Evolutionary conservation across 768 basidiomycete species (phyloP).

Genomic region (Fomitopsis serialis): DNA sequence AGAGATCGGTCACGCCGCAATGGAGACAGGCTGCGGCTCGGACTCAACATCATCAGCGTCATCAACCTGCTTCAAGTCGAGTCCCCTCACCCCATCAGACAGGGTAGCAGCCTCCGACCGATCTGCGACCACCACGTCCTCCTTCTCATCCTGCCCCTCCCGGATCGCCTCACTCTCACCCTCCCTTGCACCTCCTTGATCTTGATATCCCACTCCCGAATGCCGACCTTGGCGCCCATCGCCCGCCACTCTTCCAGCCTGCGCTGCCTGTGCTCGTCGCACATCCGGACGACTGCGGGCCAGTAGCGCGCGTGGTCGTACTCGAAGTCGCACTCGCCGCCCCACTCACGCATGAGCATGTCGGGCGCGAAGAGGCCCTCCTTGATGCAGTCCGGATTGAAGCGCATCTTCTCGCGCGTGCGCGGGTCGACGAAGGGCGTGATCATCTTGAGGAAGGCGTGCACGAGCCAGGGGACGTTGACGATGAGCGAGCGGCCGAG

Average conservation of each 20-base stretch:
- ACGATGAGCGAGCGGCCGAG: conserved; percentile 69
- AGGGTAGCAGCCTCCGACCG: not conserved
- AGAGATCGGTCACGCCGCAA: not conserved
- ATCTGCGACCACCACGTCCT: not conserved
- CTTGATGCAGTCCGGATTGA: conserved; percentile 62
- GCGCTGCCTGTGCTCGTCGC: conserved; percentile 40
- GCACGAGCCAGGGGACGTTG: conserved; percentile 77
- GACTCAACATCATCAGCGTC: not conserved
- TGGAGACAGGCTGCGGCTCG: not conserved
- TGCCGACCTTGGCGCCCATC: conserved; percentile 64
- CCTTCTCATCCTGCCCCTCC: not conserved
- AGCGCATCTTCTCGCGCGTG: conserved; percentile 69
- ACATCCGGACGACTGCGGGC: conserved; percentile 53
- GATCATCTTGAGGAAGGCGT: conserved; percentile 72
- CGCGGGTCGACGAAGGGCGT: conserved; percentile 80
- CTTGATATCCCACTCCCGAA: conserved; percentile 81
- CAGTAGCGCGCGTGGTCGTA: conserved; percentile 78
- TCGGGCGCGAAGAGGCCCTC: conserved; percentile 66
- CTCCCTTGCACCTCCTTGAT: not conserved
- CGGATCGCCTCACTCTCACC: too few species aligned
- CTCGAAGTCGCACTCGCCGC: conserved; percentile 58
- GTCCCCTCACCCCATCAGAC: not conserved
- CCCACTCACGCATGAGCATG: conserved; percentile 72
- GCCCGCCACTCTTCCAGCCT: conserved; percentile 61
- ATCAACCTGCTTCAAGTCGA: not conserved